Base-by-base conservation (phyloP, 164 flowering plant species). In the Vitis labrusca region DNA sequence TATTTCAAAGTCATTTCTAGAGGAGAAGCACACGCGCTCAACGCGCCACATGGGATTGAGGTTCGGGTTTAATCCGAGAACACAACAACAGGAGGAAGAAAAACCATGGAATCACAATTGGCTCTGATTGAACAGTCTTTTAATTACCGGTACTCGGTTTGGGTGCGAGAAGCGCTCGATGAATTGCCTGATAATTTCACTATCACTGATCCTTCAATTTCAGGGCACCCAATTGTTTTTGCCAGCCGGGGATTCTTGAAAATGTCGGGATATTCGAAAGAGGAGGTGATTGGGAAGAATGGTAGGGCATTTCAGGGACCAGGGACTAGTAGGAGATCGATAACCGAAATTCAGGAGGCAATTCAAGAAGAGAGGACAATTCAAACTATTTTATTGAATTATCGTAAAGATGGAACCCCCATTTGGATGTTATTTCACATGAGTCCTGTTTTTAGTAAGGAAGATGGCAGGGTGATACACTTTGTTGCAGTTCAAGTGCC, bases 401-500 rank as follows among this genome's bases (percentile, higher is more conserved):
- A 91, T 69, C 77, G 84, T n/a, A 91, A 88, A 60, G 95, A 91
- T 62, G 97, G 97, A 78, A 83, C 91, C 0, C 97, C 95, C 12
- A 81, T 89, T 78, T 89, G 98, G 98, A 86, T 91, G 81, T 72
- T 92, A 84, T 92, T 94, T 78, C 87, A 81, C 16, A 76, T 94
- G 89, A 70, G 85, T 58, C 98, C 98, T 4, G 87, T 94, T 65
- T 91, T 91, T 50, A 66, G 85, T 27, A 76, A 77, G 69, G 84
- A 84, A 3, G 92, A 86, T 65, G 98, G 95, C 9, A 80, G 80
- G 71, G 94, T 88, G 60, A 73, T 73, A 65, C 88, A 94, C 75
- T 92, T 94, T 73, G 85, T 94, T 53, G 91, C 83, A 9, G 97
- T 88, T 81, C 97, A 92, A 78, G 84, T 92, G 53, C 98, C 98